Base-by-base conservation (phyloP, 352 stramenopile species). In the Albugo candida region DNA sequence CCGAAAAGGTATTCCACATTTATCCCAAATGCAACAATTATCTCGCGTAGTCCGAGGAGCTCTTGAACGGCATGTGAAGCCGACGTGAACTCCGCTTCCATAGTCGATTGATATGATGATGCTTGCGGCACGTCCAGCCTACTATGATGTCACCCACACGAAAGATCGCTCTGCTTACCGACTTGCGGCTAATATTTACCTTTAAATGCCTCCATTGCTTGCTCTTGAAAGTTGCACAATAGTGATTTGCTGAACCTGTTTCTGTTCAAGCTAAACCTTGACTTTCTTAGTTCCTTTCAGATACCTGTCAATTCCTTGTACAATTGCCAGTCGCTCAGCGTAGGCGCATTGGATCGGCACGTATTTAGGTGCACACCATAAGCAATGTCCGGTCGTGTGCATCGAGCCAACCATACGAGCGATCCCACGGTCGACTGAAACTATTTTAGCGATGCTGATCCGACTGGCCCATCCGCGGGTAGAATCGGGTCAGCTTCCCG, bases 81-180 rank as follows among this genome's bases (percentile, higher is more conserved):
- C 0, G 52, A 35, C 10, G 56, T 47, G n/a, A 56, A 59, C 18
- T 63, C 52, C 1, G 56, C 43, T 41, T 63, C 58, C 36, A 56
- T 61, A n/a, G n/a, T n/a, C n/a, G 0, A 53, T 61, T 1, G 39
- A 62, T 0, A 56, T 31, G 2, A 47, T 27, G 1, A 57, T 64
- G 52, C 27, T 58, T 56, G 48, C 47, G 55, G 0, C 38, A 43
- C 3, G 24, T 31, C 24, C 24, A 31, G 24, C 24, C 24, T 8
- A 31, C 24, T 10, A 31, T 31, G 3, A 31, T 31, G 24, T 8
- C 24, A 8, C 8, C 8, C 24, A 31, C 3, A 31, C 24, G 8
- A 8, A 31, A 31, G 3, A 31, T 31, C 8, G 3, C 24, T 3
- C 24, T 8, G 24, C 24, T 31, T 3, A 31, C 24, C 24, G 8